A percentile compares a stretch with the other conserved stretches of the same genome.
These are phyloP conservation scores for Trametes cinnabarina DNA, from an alignment of 768 basidiomycete species.

Conservation along the genomic window DNA sequence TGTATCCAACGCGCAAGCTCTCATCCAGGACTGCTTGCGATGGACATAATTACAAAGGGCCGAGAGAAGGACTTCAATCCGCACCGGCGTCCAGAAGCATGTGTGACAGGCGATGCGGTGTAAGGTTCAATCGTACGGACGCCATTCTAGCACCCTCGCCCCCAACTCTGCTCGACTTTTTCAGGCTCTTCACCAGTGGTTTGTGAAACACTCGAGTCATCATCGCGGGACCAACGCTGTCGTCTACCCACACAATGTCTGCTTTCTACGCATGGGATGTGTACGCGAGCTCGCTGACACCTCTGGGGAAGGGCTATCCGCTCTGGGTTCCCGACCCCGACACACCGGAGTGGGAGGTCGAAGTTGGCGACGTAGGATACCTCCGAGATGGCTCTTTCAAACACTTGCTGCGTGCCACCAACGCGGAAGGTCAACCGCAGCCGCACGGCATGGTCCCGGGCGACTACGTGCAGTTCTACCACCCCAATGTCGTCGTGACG, in stretches of 20 bases:
- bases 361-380: constrained; percentile 20
- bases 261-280: constrained; percentile 6
- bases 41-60: too few relatives aligned
- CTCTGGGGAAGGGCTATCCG: constrained; percentile 15
- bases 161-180: too few relatives aligned
- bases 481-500: background rate
- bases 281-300: constrained; percentile 10
- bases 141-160: too few relatives aligned
- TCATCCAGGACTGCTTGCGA: too few relatives aligned
- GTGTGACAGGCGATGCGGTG: background rate
- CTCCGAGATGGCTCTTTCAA: constrained; percentile 10
- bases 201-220: background rate
- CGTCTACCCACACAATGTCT: background rate
- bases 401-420: constrained; percentile 12
- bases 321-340: constrained; percentile 17
- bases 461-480: constrained; percentile 5
- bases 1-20: too few relatives aligned
- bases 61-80: too few relatives aligned
- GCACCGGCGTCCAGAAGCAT: too few relatives aligned
- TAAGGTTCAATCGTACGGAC: background rate
- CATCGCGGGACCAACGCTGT: background rate
- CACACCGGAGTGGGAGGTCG: constrained; percentile 1
- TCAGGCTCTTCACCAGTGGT: background rate
- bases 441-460: background rate
- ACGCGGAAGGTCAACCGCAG: background rate